These are phyloP conservation scores for Ustilago bromivora DNA, from an alignment of 1,284 basidiomycete genomes.

Conservation along the genomic window DNA sequence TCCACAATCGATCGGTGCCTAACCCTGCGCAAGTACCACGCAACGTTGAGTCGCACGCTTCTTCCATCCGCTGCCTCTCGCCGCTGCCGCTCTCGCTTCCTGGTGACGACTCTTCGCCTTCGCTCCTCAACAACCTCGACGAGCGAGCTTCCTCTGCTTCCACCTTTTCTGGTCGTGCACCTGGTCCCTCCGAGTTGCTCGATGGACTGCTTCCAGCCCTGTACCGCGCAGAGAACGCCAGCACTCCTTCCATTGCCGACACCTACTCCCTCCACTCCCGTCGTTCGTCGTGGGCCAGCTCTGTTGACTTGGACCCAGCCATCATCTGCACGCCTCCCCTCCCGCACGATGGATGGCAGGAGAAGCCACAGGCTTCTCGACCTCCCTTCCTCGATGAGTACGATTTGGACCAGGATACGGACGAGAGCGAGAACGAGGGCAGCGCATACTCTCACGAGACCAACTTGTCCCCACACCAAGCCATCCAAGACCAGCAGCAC, in stretches of 20 bases:
- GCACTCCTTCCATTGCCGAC: conserved; percentile 39
- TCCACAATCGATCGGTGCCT: conserved; percentile 15
- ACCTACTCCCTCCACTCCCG: conserved; percentile 36
- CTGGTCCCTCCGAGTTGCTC: conserved; percentile 40
- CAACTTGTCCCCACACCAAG: conserved; percentile 22
- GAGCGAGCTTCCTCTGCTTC: conserved; percentile 34
- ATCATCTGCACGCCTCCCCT: conserved; percentile 45
- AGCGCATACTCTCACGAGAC: conserved; percentile 28
- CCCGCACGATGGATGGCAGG: conserved; percentile 26
- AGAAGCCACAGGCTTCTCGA: conserved; percentile 5
- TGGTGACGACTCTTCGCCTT: conserved; percentile 25
- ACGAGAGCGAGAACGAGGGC: conserved; percentile 46
- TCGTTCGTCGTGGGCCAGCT: conserved; percentile 44
- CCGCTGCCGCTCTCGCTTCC: conserved; percentile 26
- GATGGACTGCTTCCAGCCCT: conserved; percentile 16
- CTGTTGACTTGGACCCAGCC: conserved; percentile 41
- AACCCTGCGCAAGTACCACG: conserved; percentile 23
- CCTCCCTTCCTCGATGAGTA: conserved; percentile 43
- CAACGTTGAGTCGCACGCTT: conserved; percentile 19
- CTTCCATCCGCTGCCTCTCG: conserved; percentile 29
- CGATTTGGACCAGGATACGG: conserved; percentile 38
- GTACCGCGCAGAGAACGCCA: conserved; percentile 5
- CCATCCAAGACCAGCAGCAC: background rate
- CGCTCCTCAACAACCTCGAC: conserved; percentile 31
- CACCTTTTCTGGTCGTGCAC: conserved; percentile 36